Base-by-base conservation (phyloP, 306 rosid genomes). In the Cotoneaster glaucophyllus region DNA sequence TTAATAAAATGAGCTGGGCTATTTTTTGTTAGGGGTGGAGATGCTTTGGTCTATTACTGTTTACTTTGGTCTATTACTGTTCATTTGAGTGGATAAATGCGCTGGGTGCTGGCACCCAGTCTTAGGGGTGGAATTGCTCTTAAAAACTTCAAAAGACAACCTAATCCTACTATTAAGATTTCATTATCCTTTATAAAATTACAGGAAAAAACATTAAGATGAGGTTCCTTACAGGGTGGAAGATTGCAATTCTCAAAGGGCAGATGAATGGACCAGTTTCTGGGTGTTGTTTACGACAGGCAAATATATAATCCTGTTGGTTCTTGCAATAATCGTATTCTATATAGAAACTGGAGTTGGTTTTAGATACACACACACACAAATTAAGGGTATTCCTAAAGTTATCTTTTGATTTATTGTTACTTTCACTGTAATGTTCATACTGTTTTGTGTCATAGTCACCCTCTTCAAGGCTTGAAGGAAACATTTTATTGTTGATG, bases 391-490 rank as follows among this genome's bases (percentile, higher is more conserved):
- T 43, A 73, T 59, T 18, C 24, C 44, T 18, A 43, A 73, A 73
- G 77, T 43, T 41, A 41, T 26, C 43, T 1, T 73, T 73, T 5
- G 28, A 22, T 41, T 25, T 17, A 24, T 57, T n/a, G 69, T 37
- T 19, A 34, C 22, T 57, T 32, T 57, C 37, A 6, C 24, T 41
- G 69, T 37, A 61, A 37, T 25, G 43, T 18, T 44, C 77, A 18
- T 10, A 61, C 28, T 73, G 6, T 61, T 73, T 45, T 41, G 28
- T 59, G 43, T 39, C 54, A 48, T 48, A 5, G 13, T 56, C 61
- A 10, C 29, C n/a, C 58, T 61, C 69, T 61, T 18, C 77, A 74
- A 74, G 59, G 69, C 77, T 74, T 74, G 69, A 74, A 74, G 58
- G 41, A 41, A 25, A 58, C 57, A 43, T 43, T 73, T 15, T 22